A percentile compares a stretch with the other conserved stretches of the same genome.
phyloP scores from a whole-genome alignment of 495 filamentous ascomycete species.

The Aspergillus sparsus region DNA sequence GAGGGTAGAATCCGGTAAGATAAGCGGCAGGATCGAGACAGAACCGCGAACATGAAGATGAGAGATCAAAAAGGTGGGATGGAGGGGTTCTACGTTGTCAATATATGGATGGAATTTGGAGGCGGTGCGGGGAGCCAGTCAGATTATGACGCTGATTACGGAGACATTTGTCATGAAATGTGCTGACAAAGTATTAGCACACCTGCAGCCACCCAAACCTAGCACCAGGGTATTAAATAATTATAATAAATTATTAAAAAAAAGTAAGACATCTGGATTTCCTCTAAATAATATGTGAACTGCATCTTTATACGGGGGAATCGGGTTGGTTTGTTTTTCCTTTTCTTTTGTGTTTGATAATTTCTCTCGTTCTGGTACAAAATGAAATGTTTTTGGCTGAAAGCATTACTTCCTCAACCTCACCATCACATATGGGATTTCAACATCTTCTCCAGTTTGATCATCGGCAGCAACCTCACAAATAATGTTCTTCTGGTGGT shows the following conservation, averaged over 20 bases:
- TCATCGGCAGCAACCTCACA: constrained; percentile 97
- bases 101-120: constrained; percentile 8
- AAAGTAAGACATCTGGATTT: not conserved
- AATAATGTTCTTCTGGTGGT: constrained; percentile 91
- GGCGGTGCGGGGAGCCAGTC: constrained; percentile 19
- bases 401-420: constrained; percentile 44
- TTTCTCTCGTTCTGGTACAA: too few relatives aligned
- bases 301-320: not conserved
- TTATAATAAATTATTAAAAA: not conserved
- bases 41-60: constrained; percentile 33
- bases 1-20: constrained; percentile 26
- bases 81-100: not conserved
- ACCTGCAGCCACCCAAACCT: not conserved
- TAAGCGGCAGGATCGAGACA: constrained; percentile 28
- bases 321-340: too few relatives aligned
- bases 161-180: not conserved
- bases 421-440: constrained; percentile 95
- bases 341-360: too few relatives aligned
- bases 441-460: constrained; percentile 86
- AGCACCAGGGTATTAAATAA: not conserved
- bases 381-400: too few relatives aligned
- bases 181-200: not conserved
- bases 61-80: constrained; percentile 5
- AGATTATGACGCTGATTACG: constrained; percentile 27
- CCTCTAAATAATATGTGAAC: not conserved